Base-by-base conservation (phyloP, 768 basidiomycete species). In the Boletus vermiculosoides region DNA sequence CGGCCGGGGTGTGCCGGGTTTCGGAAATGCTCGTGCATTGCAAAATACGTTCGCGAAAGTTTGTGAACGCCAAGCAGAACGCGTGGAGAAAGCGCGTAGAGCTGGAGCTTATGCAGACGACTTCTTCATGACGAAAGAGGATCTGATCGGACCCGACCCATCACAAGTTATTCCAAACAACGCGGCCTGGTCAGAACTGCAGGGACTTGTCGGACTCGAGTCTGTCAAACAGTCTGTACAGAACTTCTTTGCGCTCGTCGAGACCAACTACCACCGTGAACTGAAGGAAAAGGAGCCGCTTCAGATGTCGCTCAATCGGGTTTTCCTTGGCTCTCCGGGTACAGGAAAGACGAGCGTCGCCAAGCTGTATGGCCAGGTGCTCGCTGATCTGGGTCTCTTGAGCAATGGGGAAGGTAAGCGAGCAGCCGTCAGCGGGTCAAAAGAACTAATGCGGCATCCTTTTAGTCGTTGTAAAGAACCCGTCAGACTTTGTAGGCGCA, bases 321-420 rank as follows among this genome's bases (percentile, higher is more conserved):
- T 84, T 0, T 87, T 88, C 69, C 63, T 86, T 30, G 87, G 87
- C 1, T 80, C 81, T 12, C 87, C 87, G 7, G 87, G 87, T 3
- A 87, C 87, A 0, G 87, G 87, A 0, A 89, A 88, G 66, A 89
- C 87, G 1, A 83, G 83, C 0, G 86, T 89, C 0, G 86, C 84
- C 0, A 82, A 81, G 61, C 64, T 86, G 5, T 89, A 88, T 59
- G 87, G 87, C 0, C 78, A 79, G 55, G 82, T 87, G 45, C 67
- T 89, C 13, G 79, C 75, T 0, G 85, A 87, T 48, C 65, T 89
- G 1, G 79, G 80, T 5, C 65, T 89, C n/a, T 65, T 89, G n/a
- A 86, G 83, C 65, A 87, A 85, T 41, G 85, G 84, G 10, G 87
- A 89, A 81, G 86, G 87, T 84, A 55, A 60, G 33, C 11, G 9